Base-by-base conservation (phyloP, 2,329 filamentous ascomycete species). In the Cephalotrichum gorgonifer region DNA sequence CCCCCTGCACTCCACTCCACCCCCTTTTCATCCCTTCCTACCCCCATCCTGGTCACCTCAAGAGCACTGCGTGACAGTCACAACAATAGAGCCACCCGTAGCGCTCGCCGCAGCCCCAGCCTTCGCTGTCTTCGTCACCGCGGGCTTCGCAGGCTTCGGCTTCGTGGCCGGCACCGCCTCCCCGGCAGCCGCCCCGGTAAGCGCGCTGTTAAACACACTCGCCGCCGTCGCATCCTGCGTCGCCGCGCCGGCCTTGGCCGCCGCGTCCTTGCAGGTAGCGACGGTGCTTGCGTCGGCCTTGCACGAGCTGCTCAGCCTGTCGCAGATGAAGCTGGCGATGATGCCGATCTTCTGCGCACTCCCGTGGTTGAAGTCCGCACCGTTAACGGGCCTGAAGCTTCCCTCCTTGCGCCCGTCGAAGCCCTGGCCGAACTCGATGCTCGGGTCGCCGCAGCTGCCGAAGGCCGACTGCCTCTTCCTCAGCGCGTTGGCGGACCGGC, bases 341-440 rank as follows among this genome's bases (percentile, higher is more conserved):
- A 75, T 51, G 28, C 56, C 56, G 51, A 61, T 57, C 46, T 56
- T 58, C 44, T 57, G 56, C 20, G 74, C 74, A 3, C 72, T 75
- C 48, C 74, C 74, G 61, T 78, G 76, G 59, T 64, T 67, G 64
- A 78, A 79, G 57, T 70, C 64, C 45, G 57, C 60, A 30, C 54
- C 49, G 56, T 69, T 62, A 35, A 58, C 65, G 44, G 66, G 62
- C 47, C 64, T 62, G 56, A 72, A 72, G 31, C 65, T 63, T 15
- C 60, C 60, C 59, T 65, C 64, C 54, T 70, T 60, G 56, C 70
- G 70, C 42, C 73, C 72, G 56, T 77, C 71, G 41, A 73, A 64
- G 12, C 70, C 69, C 3, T 54, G 55, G 27, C 68, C 71, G 61
- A 78, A 78, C 49, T 64, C 57, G 56, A 79, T 72, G 51, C 69